Evolutionary conservation across 345 rosid genomes (phyloP), one percentile per base, ranked within the genome.

Genomic region (Leavenworthia alabamica): DNA sequence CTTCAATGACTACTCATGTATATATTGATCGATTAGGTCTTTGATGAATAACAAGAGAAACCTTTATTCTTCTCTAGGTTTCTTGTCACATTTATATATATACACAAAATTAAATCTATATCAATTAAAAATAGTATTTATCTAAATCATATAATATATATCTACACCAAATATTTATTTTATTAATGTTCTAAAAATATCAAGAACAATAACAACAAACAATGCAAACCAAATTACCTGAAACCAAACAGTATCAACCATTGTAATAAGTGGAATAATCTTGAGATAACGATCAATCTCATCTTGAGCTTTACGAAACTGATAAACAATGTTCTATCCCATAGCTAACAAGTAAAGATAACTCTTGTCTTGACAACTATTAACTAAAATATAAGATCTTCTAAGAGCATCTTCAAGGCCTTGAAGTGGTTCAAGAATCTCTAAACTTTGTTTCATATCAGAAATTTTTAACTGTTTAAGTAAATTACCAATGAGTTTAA

Each of bases 301-400:
- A 64, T 72, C 71, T 61, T 89, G 98, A 11, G 95, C 93, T 76
- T 77, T 86, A n/a, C 95, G 69, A 70, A 92, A 92, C 74, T 92
- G 98, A 35, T 89, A 86, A 19, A 92, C 98, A 24, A 92, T 89
- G 84, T 85, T 92, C 98, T 97, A 92, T 0, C 97, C 97, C 98
- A 89, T 89, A 12, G 97, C 98, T 52, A 92, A 79, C 81, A 92
- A 75, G 70, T 92, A 92, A 12, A 92, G 85, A 71, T 82, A 92
- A 58, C 98, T 92, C 63, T 81, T 66, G 42, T 92, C 98, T 67
- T 86, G 96, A 56, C 97, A 92, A 26, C 93, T 92, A 13, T 86
- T 80, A 16, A 92, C 93, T 70, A 89, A 51, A 44, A 83, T 45
- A 72, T 77, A 92, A 53, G 95, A 78, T 77, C 95, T 82, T 67